A percentile compares a stretch with the other conserved stretches of the same genome.
phyloP scores from a whole-genome alignment of 1,284 basidiomycete species.

The Ceratobasidium papillatum region DNA sequence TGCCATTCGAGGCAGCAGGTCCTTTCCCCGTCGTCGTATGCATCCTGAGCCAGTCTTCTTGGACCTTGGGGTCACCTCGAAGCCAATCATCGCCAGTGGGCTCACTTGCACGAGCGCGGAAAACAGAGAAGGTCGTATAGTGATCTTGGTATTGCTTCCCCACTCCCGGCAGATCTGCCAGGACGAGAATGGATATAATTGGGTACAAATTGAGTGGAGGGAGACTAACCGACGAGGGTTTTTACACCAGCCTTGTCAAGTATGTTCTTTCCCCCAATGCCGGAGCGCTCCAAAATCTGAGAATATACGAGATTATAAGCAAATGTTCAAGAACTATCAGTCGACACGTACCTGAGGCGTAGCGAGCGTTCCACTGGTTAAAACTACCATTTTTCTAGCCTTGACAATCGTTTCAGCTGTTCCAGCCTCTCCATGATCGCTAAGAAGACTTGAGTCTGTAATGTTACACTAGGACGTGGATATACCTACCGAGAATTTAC shows the following conservation, averaged over 20 bases:
- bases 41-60: slow-evolving; percentile 42
- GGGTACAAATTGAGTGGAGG: slow-evolving; percentile 52
- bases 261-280: slow-evolving; percentile 59
- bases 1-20: slow-evolving; percentile 72
- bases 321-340: not conserved
- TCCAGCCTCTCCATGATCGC: slow-evolving; percentile 13
- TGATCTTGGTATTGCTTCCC: slow-evolving; percentile 78
- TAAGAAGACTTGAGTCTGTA: not conserved
- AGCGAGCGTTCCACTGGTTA: slow-evolving; percentile 71
- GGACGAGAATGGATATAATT: slow-evolving; percentile 54
- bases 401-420: slow-evolving; percentile 49
- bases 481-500: slow-evolving; percentile 64
- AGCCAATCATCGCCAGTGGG: slow-evolving; percentile 72
- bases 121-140: slow-evolving; percentile 72
- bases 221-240: slow-evolving; percentile 36
- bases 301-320: not conserved
- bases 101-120: slow-evolving; percentile 71
- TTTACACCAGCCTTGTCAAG: slow-evolving; percentile 30
- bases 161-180: slow-evolving; percentile 72
- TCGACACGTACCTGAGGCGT: slow-evolving; percentile 60
- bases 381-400: slow-evolving; percentile 70
- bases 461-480: no score
- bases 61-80: slow-evolving; percentile 64
- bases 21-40: slow-evolving; percentile 66
- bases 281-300: slow-evolving; percentile 73